Conservation (phyloP, 1,139 yeast genomes). For the Saccharomyces hybrid region DNA sequence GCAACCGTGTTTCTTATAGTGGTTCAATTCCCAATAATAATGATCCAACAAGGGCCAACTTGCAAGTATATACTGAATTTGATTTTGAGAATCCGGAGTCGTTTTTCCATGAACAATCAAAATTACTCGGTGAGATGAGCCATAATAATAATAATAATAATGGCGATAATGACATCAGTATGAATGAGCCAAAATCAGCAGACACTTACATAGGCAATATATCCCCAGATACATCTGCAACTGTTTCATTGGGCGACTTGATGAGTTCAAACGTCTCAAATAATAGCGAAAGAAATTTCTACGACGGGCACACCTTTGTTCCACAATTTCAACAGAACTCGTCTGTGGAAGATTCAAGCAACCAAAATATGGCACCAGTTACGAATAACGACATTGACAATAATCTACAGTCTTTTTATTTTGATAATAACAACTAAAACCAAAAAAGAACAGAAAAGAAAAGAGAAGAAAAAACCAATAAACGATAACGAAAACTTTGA, state of each 20-base stretch:
- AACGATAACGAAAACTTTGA: background rate
- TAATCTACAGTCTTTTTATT: conserved; percentile 6
- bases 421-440: conserved; percentile 3
- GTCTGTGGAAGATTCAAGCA: background rate
- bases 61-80: conserved; percentile 21
- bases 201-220: conserved; percentile 3
- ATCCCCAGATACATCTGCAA: conserved; percentile 8
- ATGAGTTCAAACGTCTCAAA: conserved; percentile 1
- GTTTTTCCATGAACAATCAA: conserved; percentile 12
- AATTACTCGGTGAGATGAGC: conserved; percentile 1
- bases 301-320: background rate
- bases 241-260: conserved; percentile 7
- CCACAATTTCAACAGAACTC: background rate
- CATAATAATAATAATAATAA: background rate
- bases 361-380: background rate
- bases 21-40: background rate
- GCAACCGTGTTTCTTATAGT: background rate
- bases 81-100: conserved; percentile 21
- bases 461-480: background rate
- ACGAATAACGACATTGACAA: conserved; percentile 8
- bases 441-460: background rate
- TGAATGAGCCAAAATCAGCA: background rate
- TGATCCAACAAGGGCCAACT: conserved; percentile 7
- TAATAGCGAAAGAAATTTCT: background rate
- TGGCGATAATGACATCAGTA: conserved; percentile 4